A percentile compares a stretch with the other conserved stretches of the same genome.
These are phyloP conservation scores for Wilcoxina mikolae DNA, from an alignment of 495 filamentous ascomycete genomes.

Conservation along the genomic window DNA sequence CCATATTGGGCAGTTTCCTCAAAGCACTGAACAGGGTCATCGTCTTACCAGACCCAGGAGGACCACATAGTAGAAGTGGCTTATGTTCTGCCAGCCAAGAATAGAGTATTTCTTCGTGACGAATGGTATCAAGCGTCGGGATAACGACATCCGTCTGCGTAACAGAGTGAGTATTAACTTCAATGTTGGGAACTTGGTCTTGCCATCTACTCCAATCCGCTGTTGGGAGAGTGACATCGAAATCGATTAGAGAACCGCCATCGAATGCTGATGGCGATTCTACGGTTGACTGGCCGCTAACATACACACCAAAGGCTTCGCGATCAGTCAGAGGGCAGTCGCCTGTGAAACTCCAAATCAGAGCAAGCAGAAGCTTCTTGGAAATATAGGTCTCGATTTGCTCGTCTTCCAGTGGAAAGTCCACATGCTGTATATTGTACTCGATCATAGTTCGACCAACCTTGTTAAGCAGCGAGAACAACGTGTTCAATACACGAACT, in stretches of 20 bases:
- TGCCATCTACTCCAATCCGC: conserved; percentile 89
- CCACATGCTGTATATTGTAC: conserved; percentile 83
- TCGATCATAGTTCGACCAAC: conserved; percentile 79
- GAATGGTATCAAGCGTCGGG: conserved; percentile 87
- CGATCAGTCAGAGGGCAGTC: conserved; percentile 84
- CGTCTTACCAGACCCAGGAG: conserved; percentile 95
- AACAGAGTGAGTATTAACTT: conserved; percentile 94
- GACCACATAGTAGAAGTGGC: conserved; percentile 86
- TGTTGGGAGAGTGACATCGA: conserved; percentile 70
- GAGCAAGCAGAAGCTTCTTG: conserved; percentile 79
- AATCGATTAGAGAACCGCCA: conserved; percentile 72
- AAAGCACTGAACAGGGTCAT: conserved; percentile 98
- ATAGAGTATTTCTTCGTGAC: conserved; percentile 94
- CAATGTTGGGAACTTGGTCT: conserved; percentile 78
- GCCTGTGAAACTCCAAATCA: conserved; percentile 89
- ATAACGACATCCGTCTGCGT: conserved; percentile 97
- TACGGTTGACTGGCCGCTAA: conserved; percentile 65
- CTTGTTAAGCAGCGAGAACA: conserved; percentile 93
- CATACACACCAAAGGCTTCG: conserved; percentile 70
- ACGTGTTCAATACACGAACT: conserved; percentile 73
- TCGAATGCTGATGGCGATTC: conserved; percentile 62
- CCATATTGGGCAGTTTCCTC: conserved; percentile 93
- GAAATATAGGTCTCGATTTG: conserved; percentile 77
- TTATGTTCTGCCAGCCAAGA: conserved; percentile 99
- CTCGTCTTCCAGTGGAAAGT: conserved; percentile 81